These are phyloP conservation scores for Terfezia claveryi DNA, from an alignment of 495 filamentous ascomycete species.

Conservation along the genomic window DNA sequence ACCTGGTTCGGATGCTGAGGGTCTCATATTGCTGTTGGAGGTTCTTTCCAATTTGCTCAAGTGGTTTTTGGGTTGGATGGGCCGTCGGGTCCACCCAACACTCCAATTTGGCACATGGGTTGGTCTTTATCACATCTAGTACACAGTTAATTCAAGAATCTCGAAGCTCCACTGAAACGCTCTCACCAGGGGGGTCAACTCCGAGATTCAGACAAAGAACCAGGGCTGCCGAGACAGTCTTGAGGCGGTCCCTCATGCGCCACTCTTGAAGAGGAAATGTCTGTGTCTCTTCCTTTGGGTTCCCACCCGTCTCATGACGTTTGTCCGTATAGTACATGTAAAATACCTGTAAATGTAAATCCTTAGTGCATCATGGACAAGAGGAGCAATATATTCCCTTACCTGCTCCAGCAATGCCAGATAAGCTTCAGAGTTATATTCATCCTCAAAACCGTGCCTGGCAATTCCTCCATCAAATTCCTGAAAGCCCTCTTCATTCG, in stretches of 20 bases:
- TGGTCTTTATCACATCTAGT: slow-evolving; percentile 50
- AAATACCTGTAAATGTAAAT: slow-evolving; percentile 36
- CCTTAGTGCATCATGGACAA: no score
- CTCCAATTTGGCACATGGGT: slow-evolving; percentile 76
- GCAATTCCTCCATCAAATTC: slow-evolving; percentile 7
- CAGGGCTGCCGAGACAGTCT: slow-evolving; percentile 86
- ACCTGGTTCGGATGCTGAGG: slow-evolving; percentile 75
- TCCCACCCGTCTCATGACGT: slow-evolving; percentile 86
- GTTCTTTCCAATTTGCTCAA: slow-evolving; percentile 88
- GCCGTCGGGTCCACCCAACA: slow-evolving; percentile 88
- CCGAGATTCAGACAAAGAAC: slow-evolving; percentile 93
- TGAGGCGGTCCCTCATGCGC: slow-evolving; percentile 88
- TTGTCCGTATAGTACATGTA: slow-evolving; percentile 99
- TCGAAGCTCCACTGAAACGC: slow-evolving; percentile 1
- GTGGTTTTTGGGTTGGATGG: slow-evolving; percentile 55
- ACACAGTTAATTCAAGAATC: not conserved
- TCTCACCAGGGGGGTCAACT: slow-evolving; percentile 70
- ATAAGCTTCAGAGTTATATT: slow-evolving; percentile 40
- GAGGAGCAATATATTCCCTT: slow-evolving; percentile 17
- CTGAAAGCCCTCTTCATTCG: slow-evolving; percentile 13
- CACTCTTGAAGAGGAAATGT: slow-evolving; percentile 60
- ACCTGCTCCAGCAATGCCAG: slow-evolving; percentile 25
- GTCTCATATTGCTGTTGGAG: slow-evolving; percentile 90
- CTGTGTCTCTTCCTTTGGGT: slow-evolving; percentile 44
- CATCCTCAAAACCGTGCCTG: slow-evolving; percentile 46